phyloP scores from a whole-genome alignment of 768 basidiomycete species.

The Boletus rubescentipes region DNA sequence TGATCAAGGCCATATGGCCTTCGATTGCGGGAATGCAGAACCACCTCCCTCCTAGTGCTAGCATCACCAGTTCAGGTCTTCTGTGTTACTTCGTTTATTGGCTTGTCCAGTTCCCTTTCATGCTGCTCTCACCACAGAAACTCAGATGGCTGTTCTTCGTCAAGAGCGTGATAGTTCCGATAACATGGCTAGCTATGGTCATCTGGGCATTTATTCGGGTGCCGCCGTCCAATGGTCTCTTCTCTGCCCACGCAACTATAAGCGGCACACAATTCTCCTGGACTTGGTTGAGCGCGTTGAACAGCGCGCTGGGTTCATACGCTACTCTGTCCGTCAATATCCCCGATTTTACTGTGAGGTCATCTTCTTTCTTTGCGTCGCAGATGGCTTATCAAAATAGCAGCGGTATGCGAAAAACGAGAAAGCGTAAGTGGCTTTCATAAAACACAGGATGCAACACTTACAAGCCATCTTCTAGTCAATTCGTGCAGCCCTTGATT shows the following conservation, averaged over 20 bases:
- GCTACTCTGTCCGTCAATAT: constrained; percentile 76
- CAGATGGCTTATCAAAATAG: constrained; percentile 1
- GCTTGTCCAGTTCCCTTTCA: constrained; percentile 72
- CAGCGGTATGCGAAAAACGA: constrained; percentile 74
- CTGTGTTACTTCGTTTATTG: constrained; percentile 78
- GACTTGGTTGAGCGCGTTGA: constrained; percentile 77
- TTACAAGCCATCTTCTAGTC: constrained; percentile 36
- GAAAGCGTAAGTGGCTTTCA: constrained; percentile 45
- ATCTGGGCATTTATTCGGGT: constrained; percentile 76
- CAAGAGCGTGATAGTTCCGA: constrained; percentile 64
- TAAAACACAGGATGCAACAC: background rate
- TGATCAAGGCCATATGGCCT: constrained; percentile 86
- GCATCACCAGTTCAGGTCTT: constrained; percentile 69
- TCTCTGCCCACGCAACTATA: constrained; percentile 49
- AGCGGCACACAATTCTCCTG: constrained; percentile 59
- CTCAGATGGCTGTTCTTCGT: constrained; percentile 76
- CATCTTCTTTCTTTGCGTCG: background rate
- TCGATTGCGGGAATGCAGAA: constrained; percentile 65
- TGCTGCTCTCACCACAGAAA: constrained; percentile 75
- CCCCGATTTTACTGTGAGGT: constrained; percentile 71
- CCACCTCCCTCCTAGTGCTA: constrained; percentile 50
- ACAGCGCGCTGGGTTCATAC: constrained; percentile 74
- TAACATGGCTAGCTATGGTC: constrained; percentile 66
- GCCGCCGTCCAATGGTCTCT: constrained; percentile 60
- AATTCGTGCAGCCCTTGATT: constrained; percentile 71